Base-by-base conservation (phyloP, 2,329 filamentous ascomycete genomes). In the Epichloe sibirici region DNA sequence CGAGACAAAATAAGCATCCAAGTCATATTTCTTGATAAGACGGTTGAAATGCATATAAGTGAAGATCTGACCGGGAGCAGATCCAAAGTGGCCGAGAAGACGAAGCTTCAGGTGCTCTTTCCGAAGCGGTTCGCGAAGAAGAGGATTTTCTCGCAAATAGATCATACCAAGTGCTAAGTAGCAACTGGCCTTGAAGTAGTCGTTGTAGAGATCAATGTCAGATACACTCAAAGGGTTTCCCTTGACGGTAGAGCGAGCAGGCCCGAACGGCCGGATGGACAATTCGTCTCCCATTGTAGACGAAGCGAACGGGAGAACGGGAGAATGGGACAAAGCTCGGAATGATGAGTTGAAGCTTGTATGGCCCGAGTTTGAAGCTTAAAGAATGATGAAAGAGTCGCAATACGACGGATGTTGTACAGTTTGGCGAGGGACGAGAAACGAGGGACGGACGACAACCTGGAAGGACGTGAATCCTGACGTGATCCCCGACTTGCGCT, bases 1-100 rank as follows among this genome's bases (percentile, higher is more conserved):
- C 2, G 84, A 88, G 53, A 90, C 73, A 65, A 87, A 90, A 59
- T 88, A 75, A 34, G 79, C 76, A 61, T 90, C 76, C 48, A 90
- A 70, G 57, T 87, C 79, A 62, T 88, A 86, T 68, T 89, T 90
- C 67, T 86, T 88, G 74, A 90, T 88, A 54, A 90, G 71, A 37
- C 85, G 82, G 68, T 90, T 90, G 75, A 88, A 85, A 69, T 90
- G 86, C 71, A 89, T 86, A 66, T 83, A 90, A 37, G 85, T 86
- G 68, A 90, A 90, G 54, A 85, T 82, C 67, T 90, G 86, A 13
- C 86, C 86, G n/a, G 86, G 82, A 48, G 86, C 85, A 3, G 84
- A 88, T 51, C 86, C 86, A 75, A 87, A 90, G 64, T 90, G 86
- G 40, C 86, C 86, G 2, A 90, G 73, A 8, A 90, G 73, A 57